Base-by-base conservation (phyloP, 176 grass and related monocot genomes). In the Oryza brachyantha region DNA sequence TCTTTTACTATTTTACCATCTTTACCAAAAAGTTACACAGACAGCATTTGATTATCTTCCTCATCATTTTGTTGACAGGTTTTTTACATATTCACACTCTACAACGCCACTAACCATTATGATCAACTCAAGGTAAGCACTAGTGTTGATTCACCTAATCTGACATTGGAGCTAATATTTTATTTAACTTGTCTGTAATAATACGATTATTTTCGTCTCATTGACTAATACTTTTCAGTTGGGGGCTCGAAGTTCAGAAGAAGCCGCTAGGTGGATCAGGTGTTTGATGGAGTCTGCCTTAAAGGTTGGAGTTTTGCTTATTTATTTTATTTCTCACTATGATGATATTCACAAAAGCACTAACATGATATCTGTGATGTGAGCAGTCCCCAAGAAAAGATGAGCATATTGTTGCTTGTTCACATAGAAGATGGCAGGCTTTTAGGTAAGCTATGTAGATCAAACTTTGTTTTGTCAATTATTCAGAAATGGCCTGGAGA, bases 191-290 rank as follows among this genome's bases (percentile, higher is more conserved):
- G 28, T 75, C 27, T 68, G 68, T 76, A 25, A 64, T 39, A 64
- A 10, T 59, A 71, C 55, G 12, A 64, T 43, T 84, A 22, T 8
- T 58, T 64, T 84, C 24, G 34, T 25, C 43, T 80, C 54, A 63
- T 76, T 68, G 5, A 81, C 38, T 22, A 17, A 73, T 79, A 34
- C 41, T 83, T 83, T 90, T 54, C 77, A 97, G 94, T 86, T 97
- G 89, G 94, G 91, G 64, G 94, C 94, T 29, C 87, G 94, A 89
- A 97, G 94, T 73, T 97, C 94, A 75, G 94, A 97, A 85, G 94
- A 97, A 82, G 94, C 94, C 57, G 94, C 94, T 84, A 91, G 84
- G 77, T 97, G 94, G 91, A 93, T 93, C 70, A 74, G 86, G 72
- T 93, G 69, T 61, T 77, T 91, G 52, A 97, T 97, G 94, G 94